phyloP scores from a whole-genome alignment of 2,329 filamentous ascomycete genomes.

The Myotisia sp. region DNA sequence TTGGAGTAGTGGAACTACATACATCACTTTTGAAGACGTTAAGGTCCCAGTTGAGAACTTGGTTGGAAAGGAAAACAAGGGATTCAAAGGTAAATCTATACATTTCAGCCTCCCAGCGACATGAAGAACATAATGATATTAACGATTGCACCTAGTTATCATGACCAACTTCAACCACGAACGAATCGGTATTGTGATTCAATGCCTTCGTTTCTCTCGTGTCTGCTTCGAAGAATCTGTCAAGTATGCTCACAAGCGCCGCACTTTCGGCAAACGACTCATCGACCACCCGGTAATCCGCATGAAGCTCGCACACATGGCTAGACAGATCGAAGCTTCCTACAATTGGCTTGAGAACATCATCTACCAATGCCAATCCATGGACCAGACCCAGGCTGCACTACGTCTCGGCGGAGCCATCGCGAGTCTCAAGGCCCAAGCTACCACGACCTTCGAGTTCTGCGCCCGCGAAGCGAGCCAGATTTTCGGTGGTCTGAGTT shows the following conservation, averaged over 20 bases:
- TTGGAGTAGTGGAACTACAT: constrained; percentile 88
- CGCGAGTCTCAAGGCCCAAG: constrained; percentile 83
- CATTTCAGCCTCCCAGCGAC: background rate
- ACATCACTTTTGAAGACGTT: constrained; percentile 96
- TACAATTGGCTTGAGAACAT: constrained; percentile 95
- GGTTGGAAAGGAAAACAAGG: constrained; percentile 93
- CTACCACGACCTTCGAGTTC: constrained; percentile 91
- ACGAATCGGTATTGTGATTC: constrained; percentile 96
- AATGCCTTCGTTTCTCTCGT: constrained; percentile 85
- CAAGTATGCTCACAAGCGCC: constrained; percentile 94
- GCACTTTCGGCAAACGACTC: constrained; percentile 90
- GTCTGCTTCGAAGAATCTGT: constrained; percentile 95
- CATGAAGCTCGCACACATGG: constrained; percentile 96
- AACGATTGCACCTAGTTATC: constrained; percentile 46
- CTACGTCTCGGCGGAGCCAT: constrained; percentile 88
- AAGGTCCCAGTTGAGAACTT: constrained; percentile 99
- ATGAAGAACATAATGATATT: background rate
- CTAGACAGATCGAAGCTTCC: constrained; percentile 90
- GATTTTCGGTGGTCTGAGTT: constrained; percentile 90
- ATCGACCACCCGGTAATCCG: constrained; percentile 96
- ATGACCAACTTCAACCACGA: constrained; percentile 99
- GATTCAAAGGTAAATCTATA: constrained; percentile 57
- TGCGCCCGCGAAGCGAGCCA: constrained; percentile 92
- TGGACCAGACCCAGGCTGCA: constrained; percentile 93
- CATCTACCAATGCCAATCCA: constrained; percentile 81